These are phyloP conservation scores for Penicillium flavigenum DNA, from an alignment of 495 filamentous ascomycete species.

Conservation along the genomic window DNA sequence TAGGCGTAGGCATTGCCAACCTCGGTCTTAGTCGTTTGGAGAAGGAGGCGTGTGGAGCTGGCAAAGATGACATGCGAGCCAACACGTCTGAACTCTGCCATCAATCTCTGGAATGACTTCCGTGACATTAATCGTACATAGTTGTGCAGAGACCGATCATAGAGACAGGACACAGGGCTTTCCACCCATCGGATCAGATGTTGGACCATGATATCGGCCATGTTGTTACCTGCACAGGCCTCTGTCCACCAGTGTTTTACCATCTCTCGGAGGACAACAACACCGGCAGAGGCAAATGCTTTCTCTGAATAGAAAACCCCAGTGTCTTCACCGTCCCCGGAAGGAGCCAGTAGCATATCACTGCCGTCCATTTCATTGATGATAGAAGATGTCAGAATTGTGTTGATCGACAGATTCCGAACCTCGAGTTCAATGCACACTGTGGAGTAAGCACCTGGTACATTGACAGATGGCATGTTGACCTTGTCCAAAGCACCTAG, in stretches of 20 bases:
- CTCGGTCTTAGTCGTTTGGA: conserved; percentile 95
- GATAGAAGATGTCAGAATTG: conserved; percentile 93
- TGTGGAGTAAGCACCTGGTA: conserved; percentile 87
- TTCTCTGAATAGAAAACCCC: conserved; percentile 83
- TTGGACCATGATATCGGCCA: conserved; percentile 98
- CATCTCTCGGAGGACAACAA: conserved; percentile 92
- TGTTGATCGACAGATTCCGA: conserved; percentile 95
- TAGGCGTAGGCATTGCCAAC: conserved; percentile 97
- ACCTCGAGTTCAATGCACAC: conserved; percentile 96
- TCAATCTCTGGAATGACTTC: conserved; percentile 93
- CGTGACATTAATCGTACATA: conserved; percentile 98
- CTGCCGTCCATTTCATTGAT: conserved; percentile 95
- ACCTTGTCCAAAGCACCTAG: conserved; percentile 81
- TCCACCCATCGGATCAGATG: conserved; percentile 97
- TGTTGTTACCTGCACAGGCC: conserved; percentile 82
- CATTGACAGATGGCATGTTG: conserved; percentile 90
- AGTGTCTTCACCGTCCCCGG: conserved; percentile 58
- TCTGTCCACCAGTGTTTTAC: conserved; percentile 98
- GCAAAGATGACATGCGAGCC: conserved; percentile 93
- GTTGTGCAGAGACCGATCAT: conserved; percentile 93
- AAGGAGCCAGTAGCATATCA: conserved; percentile 61
- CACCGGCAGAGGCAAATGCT: conserved; percentile 87
- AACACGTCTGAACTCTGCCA: conserved; percentile 94
- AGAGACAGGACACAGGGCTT: conserved; percentile 85
- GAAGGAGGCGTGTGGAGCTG: conserved; percentile 79